Percentiles rank a stretch among this genome's conserved stretches.
Evolutionary conservation across 2,329 filamentous ascomycete species (phyloP).

Genomic region (Alternaria ventricosa): DNA sequence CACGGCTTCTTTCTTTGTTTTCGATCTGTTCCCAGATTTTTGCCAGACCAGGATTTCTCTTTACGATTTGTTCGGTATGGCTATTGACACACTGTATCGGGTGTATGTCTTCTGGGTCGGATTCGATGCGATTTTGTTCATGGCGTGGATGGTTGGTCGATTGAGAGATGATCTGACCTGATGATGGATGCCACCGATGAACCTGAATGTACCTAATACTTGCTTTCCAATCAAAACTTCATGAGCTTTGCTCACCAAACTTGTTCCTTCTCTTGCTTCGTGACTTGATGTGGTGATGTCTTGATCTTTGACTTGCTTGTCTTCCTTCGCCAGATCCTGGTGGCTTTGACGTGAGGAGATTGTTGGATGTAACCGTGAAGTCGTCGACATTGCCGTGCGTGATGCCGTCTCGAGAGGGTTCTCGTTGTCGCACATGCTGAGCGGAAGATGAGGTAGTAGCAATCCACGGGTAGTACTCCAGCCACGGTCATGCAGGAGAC

Average conservation of each 20-base stretch:
- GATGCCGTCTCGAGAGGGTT: not conserved
- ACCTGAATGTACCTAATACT: constrained; percentile 6
- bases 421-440: not conserved
- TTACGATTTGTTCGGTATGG: constrained; percentile 15
- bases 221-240: constrained; percentile 10
- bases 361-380: not conserved
- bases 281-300: constrained; percentile 3
- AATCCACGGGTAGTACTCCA: not conserved
- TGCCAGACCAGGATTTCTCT: constrained; percentile 15
- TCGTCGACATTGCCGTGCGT: not conserved
- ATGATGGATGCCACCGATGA: constrained; percentile 20
- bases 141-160: constrained; percentile 19
- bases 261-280: constrained; percentile 5
- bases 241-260: constrained; percentile 24
- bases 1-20: constrained; percentile 14
- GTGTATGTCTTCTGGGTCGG: constrained; percentile 14
- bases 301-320: not conserved
- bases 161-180: constrained; percentile 26
- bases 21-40: constrained; percentile 21
- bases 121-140: constrained; percentile 17
- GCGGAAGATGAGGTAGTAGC: not conserved
- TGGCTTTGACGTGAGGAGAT: not conserved
- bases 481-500: not conserved
- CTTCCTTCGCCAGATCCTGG: not conserved
- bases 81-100: constrained; percentile 12